These are phyloP conservation scores for Spergularia azorica DNA, from an alignment of 179 eudicot species.

Conservation along the genomic window DNA sequence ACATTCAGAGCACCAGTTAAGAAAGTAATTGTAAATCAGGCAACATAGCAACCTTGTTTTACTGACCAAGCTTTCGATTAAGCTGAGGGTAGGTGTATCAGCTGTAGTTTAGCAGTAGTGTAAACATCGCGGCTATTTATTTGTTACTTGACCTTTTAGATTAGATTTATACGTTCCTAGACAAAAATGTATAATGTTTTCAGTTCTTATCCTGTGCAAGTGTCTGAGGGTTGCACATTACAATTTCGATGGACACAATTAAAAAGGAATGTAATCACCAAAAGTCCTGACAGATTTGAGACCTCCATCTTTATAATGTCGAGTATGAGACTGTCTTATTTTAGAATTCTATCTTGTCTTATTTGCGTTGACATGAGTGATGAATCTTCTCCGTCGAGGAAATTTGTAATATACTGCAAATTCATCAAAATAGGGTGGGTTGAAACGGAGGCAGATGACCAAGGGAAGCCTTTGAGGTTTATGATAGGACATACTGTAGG, in stretches of 20 bases:
- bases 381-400: too few species aligned
- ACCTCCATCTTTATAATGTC: too few species aligned
- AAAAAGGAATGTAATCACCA: too few species aligned
- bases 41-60: constrained; percentile 1
- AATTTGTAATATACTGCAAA: too few species aligned
- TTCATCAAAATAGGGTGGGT: not conserved
- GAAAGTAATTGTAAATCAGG: constrained; percentile 22
- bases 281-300: too few species aligned
- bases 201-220: not conserved
- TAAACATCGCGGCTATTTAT: not conserved
- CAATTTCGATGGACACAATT: not conserved
- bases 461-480: not conserved
- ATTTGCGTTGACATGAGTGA: too few species aligned
- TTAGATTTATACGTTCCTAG: not conserved
- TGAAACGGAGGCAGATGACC: not conserved
- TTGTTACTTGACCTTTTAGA: constrained; percentile 2
- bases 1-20: constrained; percentile 14
- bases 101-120: constrained; percentile 13
- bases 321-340: too few species aligned
- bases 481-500: not conserved
- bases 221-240: not conserved
- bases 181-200: constrained; percentile 6
- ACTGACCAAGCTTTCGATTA: not conserved
- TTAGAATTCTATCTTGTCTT: too few species aligned
- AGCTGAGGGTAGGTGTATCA: constrained; percentile 11